phyloP scores from a whole-genome alignment of 2,329 filamentous ascomycete species.

The Penicillium sp. region DNA sequence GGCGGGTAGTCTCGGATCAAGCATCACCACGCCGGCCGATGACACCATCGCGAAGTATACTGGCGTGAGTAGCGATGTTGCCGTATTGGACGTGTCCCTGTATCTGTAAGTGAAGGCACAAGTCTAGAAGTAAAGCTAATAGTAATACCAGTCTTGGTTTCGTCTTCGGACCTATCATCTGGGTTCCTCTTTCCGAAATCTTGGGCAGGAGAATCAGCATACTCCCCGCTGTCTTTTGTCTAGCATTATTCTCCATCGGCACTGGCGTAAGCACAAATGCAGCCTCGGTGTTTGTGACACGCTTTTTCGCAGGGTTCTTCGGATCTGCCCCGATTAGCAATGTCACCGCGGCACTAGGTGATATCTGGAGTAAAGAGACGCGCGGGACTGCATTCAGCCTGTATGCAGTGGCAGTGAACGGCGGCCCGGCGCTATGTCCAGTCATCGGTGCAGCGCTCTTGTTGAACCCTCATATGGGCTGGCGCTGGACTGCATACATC shows the following conservation, averaged over 20 bases:
- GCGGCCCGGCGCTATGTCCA: conserved; percentile 44
- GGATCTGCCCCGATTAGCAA: conserved; percentile 45
- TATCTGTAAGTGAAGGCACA: conserved; percentile 28
- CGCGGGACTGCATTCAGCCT: conserved; percentile 41
- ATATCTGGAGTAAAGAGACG: conserved; percentile 41
- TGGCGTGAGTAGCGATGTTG: conserved; percentile 43
- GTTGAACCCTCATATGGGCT: conserved; percentile 36
- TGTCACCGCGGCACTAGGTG: conserved; percentile 44
- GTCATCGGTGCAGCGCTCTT: conserved; percentile 42
- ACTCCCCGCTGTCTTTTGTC: conserved; percentile 43
- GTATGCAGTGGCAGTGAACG: conserved; percentile 42
- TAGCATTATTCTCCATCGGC: conserved; percentile 48
- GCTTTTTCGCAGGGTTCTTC: conserved; percentile 48
- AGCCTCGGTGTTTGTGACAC: conserved; percentile 37
- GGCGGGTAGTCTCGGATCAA: conserved; percentile 50
- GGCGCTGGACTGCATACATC: conserved; percentile 49
- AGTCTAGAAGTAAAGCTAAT: not conserved
- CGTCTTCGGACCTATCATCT: conserved; percentile 38
- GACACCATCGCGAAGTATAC: conserved; percentile 43
- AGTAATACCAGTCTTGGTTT: conserved; percentile 9
- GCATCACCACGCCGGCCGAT: conserved; percentile 51
- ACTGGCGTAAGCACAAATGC: conserved; percentile 42
- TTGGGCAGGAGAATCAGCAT: conserved; percentile 48
- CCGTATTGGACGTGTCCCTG: conserved; percentile 47
- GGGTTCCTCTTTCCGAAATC: conserved; percentile 46